Evolutionary conservation across 208 protist genomes (phyloP).

Genomic region (Acanthamoeba castellanii): DNA sequence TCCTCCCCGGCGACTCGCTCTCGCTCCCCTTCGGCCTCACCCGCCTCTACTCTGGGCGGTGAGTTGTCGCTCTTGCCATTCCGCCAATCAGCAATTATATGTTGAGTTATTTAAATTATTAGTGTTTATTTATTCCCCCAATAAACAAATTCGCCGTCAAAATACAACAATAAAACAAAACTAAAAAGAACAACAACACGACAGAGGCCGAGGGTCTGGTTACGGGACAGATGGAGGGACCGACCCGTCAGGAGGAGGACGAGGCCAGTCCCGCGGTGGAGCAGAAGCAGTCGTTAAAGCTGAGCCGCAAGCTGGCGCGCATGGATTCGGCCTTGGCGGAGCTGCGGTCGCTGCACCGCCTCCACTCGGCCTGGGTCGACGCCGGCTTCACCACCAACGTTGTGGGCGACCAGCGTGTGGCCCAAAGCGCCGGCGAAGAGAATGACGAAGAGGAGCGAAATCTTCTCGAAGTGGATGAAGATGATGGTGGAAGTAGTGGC

Average conservation of each 20-base stretch:
- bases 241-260: background rate
- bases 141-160: background rate
- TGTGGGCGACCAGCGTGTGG: background rate
- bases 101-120: background rate
- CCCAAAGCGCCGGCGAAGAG: background rate
- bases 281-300: background rate
- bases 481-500: background rate
- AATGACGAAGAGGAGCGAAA: background rate
- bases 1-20: background rate
- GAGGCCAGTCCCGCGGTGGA: background rate
- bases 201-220: no score
- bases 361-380: constrained; percentile 46
- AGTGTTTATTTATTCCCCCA: background rate
- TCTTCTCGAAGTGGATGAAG: background rate
- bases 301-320: constrained; percentile 11
- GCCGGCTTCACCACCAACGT: constrained; percentile 8
- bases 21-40: background rate
- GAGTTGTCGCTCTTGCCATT: background rate
- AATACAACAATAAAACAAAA: no score
- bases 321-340: constrained; percentile 36
- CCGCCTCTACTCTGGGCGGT: background rate
- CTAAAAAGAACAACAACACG: no score
- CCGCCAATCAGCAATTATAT: background rate
- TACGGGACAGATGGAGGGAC: background rate
- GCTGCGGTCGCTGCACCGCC: constrained; percentile 42